phyloP scores from a whole-genome alignment of 1,139 yeast species.

The Suhomyces bokatorum region DNA sequence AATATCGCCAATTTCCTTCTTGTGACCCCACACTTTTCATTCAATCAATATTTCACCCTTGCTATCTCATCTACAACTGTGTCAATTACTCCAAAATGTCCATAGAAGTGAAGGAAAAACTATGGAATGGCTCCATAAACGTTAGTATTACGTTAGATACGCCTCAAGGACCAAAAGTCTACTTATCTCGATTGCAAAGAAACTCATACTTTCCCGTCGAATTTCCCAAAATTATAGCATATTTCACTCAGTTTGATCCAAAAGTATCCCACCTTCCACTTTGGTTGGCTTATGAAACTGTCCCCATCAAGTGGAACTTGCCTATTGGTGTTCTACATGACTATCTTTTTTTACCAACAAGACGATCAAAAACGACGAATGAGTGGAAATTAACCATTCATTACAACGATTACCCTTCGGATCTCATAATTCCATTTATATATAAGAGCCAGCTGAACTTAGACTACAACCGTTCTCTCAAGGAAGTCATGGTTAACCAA shows the following conservation, averaged over 20 bases:
- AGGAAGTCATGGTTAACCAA: conserved; percentile 67
- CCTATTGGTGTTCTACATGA: conserved; percentile 79
- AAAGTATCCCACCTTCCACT: conserved; percentile 31
- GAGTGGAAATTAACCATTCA: conserved; percentile 55
- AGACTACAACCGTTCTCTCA: conserved; percentile 34
- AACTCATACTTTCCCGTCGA: conserved; percentile 60
- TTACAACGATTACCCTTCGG: conserved; percentile 48
- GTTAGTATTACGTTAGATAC: conserved; percentile 31
- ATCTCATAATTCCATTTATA: conserved; percentile 52
- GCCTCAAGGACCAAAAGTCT: conserved; percentile 18
- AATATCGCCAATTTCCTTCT: too few species aligned
- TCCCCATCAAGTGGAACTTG: conserved; percentile 73
- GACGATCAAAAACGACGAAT: background rate
- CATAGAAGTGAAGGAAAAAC: conserved; percentile 27
- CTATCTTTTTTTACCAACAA: conserved; percentile 29
- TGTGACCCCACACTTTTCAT: background rate
- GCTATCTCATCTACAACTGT: background rate
- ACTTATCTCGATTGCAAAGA: conserved; percentile 35
- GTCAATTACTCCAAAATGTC: background rate
- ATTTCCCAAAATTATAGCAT: conserved; percentile 41
- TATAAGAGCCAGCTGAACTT: conserved; percentile 14
- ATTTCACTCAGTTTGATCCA: conserved; percentile 42
- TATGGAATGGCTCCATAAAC: conserved; percentile 62
- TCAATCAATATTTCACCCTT: background rate
- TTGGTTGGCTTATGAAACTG: conserved; percentile 70